Conservation (phyloP, 1,284 basidiomycete species). For the Flammula alnicola region DNA sequence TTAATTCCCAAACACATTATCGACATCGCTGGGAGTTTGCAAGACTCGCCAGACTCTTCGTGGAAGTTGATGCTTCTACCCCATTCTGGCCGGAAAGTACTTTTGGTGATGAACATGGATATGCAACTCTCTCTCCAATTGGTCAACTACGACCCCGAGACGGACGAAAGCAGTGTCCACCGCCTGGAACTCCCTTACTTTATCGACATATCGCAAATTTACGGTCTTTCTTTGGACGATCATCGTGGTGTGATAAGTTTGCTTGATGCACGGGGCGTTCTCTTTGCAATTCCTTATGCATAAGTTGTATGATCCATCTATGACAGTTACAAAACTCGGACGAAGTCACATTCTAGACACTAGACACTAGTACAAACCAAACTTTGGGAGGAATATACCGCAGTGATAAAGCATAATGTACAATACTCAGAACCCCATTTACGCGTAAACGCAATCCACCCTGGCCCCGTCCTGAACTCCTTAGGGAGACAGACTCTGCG, state of each 20-base stretch:
- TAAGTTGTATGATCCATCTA: slow-evolving; percentile 11
- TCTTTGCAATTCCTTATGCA: slow-evolving; percentile 28
- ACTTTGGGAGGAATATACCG: too few species aligned
- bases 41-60: slow-evolving; percentile 16
- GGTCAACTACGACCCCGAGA: slow-evolving; percentile 21
- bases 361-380: too few species aligned
- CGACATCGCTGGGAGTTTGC: slow-evolving; percentile 17
- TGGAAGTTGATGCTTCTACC: slow-evolving; percentile 27
- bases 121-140: slow-evolving; percentile 16
- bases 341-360: neutral
- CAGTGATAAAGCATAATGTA: too few species aligned
- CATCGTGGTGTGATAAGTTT: slow-evolving; percentile 28
- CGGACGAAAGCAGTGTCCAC: slow-evolving; percentile 16
- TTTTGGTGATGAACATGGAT: slow-evolving; percentile 17
- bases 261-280: slow-evolving; percentile 19
- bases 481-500: too few species aligned
- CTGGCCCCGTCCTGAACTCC: too few species aligned
- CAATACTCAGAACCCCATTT: too few species aligned
- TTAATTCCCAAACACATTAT: slow-evolving; percentile 8
- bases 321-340: neutral
- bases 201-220: slow-evolving; percentile 18
- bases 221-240: slow-evolving; percentile 31
- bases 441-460: too few species aligned
- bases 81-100: slow-evolving; percentile 23
- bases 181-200: slow-evolving; percentile 23